Conservation (phyloP, 352 stramenopile genomes). For the Aphanomyces cochlioides region DNA sequence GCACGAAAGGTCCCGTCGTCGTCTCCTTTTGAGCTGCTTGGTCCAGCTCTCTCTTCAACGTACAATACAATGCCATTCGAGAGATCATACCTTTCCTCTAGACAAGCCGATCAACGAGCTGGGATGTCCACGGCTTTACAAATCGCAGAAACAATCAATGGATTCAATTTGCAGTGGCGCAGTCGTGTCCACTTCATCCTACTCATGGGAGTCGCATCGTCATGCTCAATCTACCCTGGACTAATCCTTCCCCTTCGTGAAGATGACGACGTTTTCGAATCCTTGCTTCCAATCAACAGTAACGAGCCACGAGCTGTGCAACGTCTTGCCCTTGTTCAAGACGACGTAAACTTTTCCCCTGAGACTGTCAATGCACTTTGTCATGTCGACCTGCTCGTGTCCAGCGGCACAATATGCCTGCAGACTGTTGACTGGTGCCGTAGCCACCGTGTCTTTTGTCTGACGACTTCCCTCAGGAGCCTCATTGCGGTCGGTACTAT, state of each 20-base stretch:
- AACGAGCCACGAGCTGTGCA: neutral
- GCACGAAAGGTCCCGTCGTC: too few species aligned
- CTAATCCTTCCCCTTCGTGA: too few species aligned
- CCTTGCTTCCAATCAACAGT: too few species aligned
- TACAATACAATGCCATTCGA: neutral
- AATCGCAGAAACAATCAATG: neutral
- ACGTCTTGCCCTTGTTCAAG: slow-evolving; percentile 9
- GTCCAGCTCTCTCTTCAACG: neutral
- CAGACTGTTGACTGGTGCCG: slow-evolving; percentile 22
- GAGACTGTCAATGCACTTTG: neutral
- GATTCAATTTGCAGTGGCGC: neutral
- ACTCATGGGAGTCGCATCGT: neutral
- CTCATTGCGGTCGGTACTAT: neutral
- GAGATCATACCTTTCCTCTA: neutral
- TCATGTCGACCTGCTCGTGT: neutral
- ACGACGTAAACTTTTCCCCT: neutral
- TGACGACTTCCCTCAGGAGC: neutral
- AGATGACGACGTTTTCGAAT: too few species aligned
- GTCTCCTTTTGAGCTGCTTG: neutral
- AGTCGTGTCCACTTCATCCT: neutral
- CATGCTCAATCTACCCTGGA: neutral
- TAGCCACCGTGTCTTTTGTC: neutral
- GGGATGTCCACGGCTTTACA: slow-evolving; percentile 17
- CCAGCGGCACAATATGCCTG: neutral
- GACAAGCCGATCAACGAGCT: neutral